These are phyloP conservation scores for Dactylellina sp. DNA, from an alignment of 2,329 filamentous ascomycete genomes.

Conservation along the genomic window DNA sequence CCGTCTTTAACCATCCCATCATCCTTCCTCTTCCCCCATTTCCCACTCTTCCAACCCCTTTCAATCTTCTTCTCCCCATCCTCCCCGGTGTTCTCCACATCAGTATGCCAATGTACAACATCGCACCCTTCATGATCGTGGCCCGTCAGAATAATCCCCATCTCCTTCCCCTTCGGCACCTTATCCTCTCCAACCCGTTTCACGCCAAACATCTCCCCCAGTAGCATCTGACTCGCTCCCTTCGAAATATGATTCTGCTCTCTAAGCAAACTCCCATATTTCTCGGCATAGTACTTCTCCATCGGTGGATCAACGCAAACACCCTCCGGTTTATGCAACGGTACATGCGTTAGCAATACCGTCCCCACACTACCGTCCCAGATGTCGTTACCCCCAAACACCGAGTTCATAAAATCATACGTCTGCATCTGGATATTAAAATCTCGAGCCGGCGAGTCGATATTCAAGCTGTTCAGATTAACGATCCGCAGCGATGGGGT, in stretches of 20 bases:
- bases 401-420: constrained; percentile 77
- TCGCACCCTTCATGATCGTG: constrained; percentile 97
- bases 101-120: constrained; percentile 75
- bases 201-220: constrained; percentile 86
- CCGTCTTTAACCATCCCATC: constrained; percentile 65
- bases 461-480: constrained; percentile 90
- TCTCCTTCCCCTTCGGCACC: constrained; percentile 70
- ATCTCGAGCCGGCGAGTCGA: constrained; percentile 82
- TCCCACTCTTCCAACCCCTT: constrained; percentile 45
- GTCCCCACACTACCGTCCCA: constrained; percentile 70
- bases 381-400: constrained; percentile 57
- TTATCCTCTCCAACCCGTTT: constrained; percentile 66
- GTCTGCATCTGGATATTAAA: constrained; percentile 77
- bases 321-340: constrained; percentile 83
- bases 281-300: constrained; percentile 80
- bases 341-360: constrained; percentile 89
- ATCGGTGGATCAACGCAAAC: constrained; percentile 86
- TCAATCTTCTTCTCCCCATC: constrained; percentile 31
- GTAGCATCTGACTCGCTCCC: constrained; percentile 77
- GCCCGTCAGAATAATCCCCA: constrained; percentile 85
- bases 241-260: constrained; percentile 91
- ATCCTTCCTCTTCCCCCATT: constrained; percentile 48
- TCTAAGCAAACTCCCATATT: constrained; percentile 76
- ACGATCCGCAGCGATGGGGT: constrained; percentile 79
- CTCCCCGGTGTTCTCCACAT: constrained; percentile 33